Evolutionary conservation across 768 basidiomycete genomes (phyloP).

Genomic region (Mycena crocata): DNA sequence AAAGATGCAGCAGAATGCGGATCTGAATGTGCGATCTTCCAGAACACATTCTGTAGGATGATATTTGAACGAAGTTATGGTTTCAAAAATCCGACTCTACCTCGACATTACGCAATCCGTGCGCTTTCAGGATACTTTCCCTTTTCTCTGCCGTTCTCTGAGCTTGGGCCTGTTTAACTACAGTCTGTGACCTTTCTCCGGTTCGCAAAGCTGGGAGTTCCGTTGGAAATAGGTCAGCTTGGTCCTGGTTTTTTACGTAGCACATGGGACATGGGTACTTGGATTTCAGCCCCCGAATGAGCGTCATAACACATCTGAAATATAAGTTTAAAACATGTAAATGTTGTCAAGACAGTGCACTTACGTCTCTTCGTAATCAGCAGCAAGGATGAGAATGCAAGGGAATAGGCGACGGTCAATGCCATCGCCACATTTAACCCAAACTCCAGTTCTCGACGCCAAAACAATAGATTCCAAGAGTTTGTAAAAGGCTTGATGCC

Average conservation of each 20-base stretch:
- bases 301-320: conserved; percentile 54
- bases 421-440: conserved; percentile 42
- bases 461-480: conserved; percentile 42
- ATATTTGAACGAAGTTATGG: not conserved
- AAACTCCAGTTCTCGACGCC: conserved; percentile 36
- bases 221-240: conserved; percentile 37
- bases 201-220: conserved; percentile 24
- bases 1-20: conserved; percentile 47
- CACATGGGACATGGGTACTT: conserved; percentile 53
- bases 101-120: conserved; percentile 37
- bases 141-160: not conserved
- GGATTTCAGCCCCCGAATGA: conserved; percentile 44
- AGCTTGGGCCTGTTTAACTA: conserved; percentile 29
- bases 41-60: conserved; percentile 56
- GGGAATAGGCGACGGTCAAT: conserved; percentile 46
- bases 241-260: conserved; percentile 43
- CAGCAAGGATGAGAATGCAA: conserved; percentile 50
- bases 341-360: no score
- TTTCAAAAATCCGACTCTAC: conserved; percentile 26
- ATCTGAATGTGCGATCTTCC: conserved; percentile 48
- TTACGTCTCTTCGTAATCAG: conserved; percentile 62
- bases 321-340: no score
- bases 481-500: conserved; percentile 50
- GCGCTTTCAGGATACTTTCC: conserved; percentile 37
- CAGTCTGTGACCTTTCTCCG: conserved; percentile 19